phyloP scores from a whole-genome alignment of 75 land plant species.

The Adiantum capillusveneris region DNA sequence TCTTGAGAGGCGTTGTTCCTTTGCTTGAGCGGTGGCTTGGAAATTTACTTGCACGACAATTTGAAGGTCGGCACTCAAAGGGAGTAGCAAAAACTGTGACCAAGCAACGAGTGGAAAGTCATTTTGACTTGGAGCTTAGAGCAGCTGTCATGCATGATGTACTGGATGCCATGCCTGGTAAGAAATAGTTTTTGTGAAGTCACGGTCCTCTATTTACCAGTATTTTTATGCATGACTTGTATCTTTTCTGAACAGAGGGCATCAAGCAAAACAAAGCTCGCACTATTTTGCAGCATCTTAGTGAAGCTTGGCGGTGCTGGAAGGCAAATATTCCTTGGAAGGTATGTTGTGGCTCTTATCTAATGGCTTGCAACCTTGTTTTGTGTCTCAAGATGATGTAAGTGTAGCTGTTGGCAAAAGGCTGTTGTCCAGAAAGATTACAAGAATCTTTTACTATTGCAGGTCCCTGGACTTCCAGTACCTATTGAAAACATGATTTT shows the following conservation, averaged over 20 bases:
- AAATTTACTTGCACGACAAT: conserved; percentile 90
- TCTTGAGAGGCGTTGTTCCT: conserved; percentile 97
- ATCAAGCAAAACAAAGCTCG: conserved; percentile 98
- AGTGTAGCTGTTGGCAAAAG: no score
- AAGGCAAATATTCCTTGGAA: conserved; percentile 99
- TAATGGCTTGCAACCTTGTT: neutral
- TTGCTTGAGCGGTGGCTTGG: conserved; percentile 96
- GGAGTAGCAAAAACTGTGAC: conserved; percentile 99
- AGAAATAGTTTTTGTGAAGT: neutral
- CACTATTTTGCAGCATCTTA: conserved; percentile 90
- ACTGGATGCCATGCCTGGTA: conserved; percentile 99
- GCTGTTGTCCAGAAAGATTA: no score
- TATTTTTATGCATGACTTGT: no score
- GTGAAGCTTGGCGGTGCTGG: conserved; percentile 99
- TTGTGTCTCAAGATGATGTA: no score
- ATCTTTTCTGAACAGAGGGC: conserved; percentile 79
- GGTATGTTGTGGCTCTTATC: conserved; percentile 25
- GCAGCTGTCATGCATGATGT: conserved; percentile 99
- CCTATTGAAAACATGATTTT: conserved; percentile 99
- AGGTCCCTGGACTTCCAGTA: conserved; percentile 97
- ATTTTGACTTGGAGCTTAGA: conserved; percentile 97
- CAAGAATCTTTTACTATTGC: neutral
- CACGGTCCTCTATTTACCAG: neutral
- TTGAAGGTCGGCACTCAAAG: conserved; percentile 99
- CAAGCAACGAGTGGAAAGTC: conserved; percentile 98